Base-by-base conservation (phyloP, 2,329 filamentous ascomycete genomes). In the Hymenoscyphus linearis region DNA sequence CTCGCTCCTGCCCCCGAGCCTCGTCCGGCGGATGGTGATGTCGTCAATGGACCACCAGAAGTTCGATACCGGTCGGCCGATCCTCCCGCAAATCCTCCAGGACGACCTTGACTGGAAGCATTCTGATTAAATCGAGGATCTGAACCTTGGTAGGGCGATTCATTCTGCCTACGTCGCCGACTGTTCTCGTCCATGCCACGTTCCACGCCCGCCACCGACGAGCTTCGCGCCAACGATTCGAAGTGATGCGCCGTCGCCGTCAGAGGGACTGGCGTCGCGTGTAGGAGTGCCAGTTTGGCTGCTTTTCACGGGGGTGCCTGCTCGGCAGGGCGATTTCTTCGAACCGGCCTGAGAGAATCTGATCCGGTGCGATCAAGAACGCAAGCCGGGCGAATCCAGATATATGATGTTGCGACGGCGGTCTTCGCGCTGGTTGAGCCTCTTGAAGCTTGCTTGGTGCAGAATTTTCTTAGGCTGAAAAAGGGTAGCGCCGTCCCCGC, bases 131-230 rank as follows among this genome's bases (percentile, higher is more conserved):
- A 85, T 75, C 82, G 79, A 57, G 79, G 74, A 73, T 79, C 80
- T n/a, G 81, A 81, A 72, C 78, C 76, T 72, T 84, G 80, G 77
- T 88, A 87, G 76, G 82, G 81, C 77, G 83, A 80, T 77, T 89
- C 89, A 83, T 88, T 85, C 79, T 89, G 88, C 83, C 89, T 88
- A 80, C 86, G 82, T 73, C 85, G 81, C 74, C 83, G 85, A 76
- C 84, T 84, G 79, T 87, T 85, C 77, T 89, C 86, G 80, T 93
- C 90, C 90, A 95, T 95, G 74, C 85, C 86, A 77, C 76, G 74
- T 79, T 79, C 74, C 72, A 78, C 76, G 74, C 44, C 44, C 44
- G 78, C 75, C 74, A 76, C 76, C 72, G 76, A 74, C 76, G 78
- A 78, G 75, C 79, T 78, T 77, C 78, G 79, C 77, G 80, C 76